phyloP scores from a whole-genome alignment of 2,329 filamentous ascomycete genomes.

The Fusarium circinatum region DNA sequence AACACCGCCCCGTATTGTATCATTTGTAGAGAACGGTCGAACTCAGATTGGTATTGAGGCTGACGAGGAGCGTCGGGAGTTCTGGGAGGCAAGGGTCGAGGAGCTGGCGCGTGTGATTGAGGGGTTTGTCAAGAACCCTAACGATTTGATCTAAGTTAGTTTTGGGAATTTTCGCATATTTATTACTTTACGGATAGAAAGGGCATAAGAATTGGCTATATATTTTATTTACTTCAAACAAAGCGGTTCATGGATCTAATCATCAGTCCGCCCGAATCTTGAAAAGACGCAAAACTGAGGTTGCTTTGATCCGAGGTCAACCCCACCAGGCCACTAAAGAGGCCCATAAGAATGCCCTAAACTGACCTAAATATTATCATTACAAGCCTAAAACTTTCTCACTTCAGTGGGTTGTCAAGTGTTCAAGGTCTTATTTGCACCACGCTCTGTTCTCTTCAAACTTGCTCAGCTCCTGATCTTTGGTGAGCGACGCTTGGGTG shows the following conservation, averaged over 20 bases:
- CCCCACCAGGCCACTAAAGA: background rate
- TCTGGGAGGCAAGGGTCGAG: conserved; percentile 41
- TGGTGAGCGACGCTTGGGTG: background rate
- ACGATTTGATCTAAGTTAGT: conserved; percentile 12
- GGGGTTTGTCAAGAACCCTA: conserved; percentile 21
- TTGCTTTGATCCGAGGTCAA: background rate
- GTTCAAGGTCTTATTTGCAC: background rate
- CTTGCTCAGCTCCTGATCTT: background rate
- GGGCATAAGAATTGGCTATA: background rate
- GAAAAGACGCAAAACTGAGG: background rate
- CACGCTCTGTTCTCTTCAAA: background rate
- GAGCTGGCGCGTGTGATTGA: conserved; percentile 37
- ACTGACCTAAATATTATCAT: background rate
- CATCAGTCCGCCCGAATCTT: background rate
- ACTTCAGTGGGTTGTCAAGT: too few relatives aligned
- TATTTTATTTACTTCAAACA: background rate
- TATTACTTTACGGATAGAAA: background rate
- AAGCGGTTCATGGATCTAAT: background rate
- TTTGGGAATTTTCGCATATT: background rate
- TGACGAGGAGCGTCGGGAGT: conserved; percentile 41
- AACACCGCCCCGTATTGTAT: conserved; percentile 41
- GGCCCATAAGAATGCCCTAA: background rate
- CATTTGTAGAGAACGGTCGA: conserved; percentile 38
- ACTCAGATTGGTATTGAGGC: conserved; percentile 44
- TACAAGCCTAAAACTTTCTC: too few relatives aligned